Evolutionary conservation across 1,284 basidiomycete genomes (phyloP).

Genomic region (Polyporus tsugae): DNA sequence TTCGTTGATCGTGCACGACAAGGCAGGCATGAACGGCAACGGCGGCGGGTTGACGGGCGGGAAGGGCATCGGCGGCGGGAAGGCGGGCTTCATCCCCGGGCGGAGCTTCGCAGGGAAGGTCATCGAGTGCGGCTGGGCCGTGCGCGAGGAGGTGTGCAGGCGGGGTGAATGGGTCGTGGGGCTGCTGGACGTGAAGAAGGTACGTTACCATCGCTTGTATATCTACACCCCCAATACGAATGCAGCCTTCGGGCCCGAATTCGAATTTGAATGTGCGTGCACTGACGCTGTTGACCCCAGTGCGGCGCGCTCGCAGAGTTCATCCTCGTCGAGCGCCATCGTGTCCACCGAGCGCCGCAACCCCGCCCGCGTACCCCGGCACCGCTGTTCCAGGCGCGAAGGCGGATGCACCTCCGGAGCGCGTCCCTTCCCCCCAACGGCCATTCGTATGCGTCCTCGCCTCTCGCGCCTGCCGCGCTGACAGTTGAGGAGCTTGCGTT

Average conservation of each 20-base stretch:
- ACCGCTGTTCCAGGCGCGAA: conserved; percentile 37
- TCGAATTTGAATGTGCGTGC: conserved; percentile 12
- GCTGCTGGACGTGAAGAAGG: conserved; percentile 79
- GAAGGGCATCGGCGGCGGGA: conserved; percentile 41
- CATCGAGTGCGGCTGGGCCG: conserved; percentile 83
- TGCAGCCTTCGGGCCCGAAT: not conserved
- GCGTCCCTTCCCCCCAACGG: conserved; percentile 29
- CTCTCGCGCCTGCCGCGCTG: conserved; percentile 41
- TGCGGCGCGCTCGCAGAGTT: conserved; percentile 87
- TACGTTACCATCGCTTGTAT: conserved; percentile 45
- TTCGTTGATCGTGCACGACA: conserved; percentile 63
- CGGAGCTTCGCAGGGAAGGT: conserved; percentile 85
- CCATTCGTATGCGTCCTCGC: conserved; percentile 24
- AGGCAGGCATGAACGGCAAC: conserved; percentile 37
- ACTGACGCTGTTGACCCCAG: conserved; percentile 47
- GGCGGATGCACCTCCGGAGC: conserved; percentile 33
- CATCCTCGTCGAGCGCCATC: conserved; percentile 79
- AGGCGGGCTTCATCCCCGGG: conserved; percentile 80
- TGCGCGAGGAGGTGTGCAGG: conserved; percentile 66
- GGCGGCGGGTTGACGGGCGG: conserved; percentile 24
- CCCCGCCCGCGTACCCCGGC: conserved; percentile 46
- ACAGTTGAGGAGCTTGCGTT: conserved; percentile 83
- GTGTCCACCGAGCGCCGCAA: conserved; percentile 76
- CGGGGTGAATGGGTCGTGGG: conserved; percentile 89
- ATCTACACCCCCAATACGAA: conserved; percentile 12